phyloP scores from a whole-genome alignment of 495 filamentous ascomycete genomes.

The Margaritispora aquatica region DNA sequence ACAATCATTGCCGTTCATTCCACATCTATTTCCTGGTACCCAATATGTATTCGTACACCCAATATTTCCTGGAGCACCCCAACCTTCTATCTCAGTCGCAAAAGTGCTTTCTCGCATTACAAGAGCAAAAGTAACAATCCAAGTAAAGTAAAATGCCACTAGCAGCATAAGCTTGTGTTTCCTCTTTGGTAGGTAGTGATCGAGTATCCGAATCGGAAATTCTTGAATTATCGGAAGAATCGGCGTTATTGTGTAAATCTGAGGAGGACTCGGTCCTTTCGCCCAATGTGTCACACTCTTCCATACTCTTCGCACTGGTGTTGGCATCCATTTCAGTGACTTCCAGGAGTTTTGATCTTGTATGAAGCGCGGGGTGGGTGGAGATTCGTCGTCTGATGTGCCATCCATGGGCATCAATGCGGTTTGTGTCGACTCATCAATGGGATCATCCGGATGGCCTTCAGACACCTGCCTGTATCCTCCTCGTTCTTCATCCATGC shows the following conservation, averaged over 20 bases:
- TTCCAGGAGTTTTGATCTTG: constrained; percentile 30
- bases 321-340: constrained; percentile 41
- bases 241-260: constrained; percentile 58
- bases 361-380: constrained; percentile 33
- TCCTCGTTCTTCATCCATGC: constrained; percentile 12
- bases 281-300: constrained; percentile 53
- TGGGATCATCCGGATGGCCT: constrained; percentile 23
- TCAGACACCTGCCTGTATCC: constrained; percentile 2
- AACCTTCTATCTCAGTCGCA: constrained; percentile 60
- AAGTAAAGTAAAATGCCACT: constrained; percentile 55
- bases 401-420: constrained; percentile 19
- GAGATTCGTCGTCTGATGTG: constrained; percentile 20
- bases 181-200: constrained; percentile 56
- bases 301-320: constrained; percentile 34
- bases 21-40: constrained; percentile 66
- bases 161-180: constrained; percentile 53
- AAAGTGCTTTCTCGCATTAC: constrained; percentile 59
- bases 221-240: constrained; percentile 64
- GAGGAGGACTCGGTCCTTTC: constrained; percentile 62
- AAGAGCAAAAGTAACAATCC: constrained; percentile 66
- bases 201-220: constrained; percentile 56
- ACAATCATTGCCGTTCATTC: constrained; percentile 71
- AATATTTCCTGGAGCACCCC: constrained; percentile 57
- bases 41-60: constrained; percentile 63
- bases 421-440: constrained; percentile 16